These are phyloP conservation scores for Metarhizium brunneum DNA, from an alignment of 2,329 filamentous ascomycete species.

Conservation along the genomic window DNA sequence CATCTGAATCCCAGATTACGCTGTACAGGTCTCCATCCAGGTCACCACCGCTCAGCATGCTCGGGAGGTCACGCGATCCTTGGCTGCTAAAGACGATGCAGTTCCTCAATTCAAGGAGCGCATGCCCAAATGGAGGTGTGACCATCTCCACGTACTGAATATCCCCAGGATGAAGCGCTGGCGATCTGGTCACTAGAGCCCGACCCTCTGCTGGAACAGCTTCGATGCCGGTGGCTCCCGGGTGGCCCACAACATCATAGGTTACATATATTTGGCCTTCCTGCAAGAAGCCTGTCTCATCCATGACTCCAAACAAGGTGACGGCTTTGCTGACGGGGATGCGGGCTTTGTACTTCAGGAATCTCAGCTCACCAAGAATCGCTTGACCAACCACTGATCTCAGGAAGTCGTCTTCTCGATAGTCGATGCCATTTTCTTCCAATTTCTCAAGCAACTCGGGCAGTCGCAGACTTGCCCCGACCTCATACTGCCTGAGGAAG, in stretches of 20 bases:
- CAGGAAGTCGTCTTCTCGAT: slow-evolving; percentile 59
- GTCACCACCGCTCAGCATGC: slow-evolving; percentile 71
- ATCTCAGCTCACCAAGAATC: slow-evolving; percentile 59
- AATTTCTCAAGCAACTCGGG: slow-evolving; percentile 53
- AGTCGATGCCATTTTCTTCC: slow-evolving; percentile 49
- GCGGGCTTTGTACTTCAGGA: slow-evolving; percentile 69
- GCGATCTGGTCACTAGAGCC: slow-evolving; percentile 66
- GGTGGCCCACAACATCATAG: slow-evolving; percentile 25
- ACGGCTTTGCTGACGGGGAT: slow-evolving; percentile 62
- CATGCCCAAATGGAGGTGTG: slow-evolving; percentile 49
- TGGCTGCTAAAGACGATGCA: slow-evolving; percentile 70
- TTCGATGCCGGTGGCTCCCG: no score
- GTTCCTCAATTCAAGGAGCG: slow-evolving; percentile 55
- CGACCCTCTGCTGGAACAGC: slow-evolving; percentile 14
- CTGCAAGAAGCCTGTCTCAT: slow-evolving; percentile 61
- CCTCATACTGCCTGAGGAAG: slow-evolving; percentile 41
- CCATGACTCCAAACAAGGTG: slow-evolving; percentile 77
- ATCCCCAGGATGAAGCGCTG: slow-evolving; percentile 74
- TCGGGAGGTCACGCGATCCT: slow-evolving; percentile 66
- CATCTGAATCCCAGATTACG: slow-evolving; percentile 59
- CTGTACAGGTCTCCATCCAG: slow-evolving; percentile 78
- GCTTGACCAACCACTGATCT: slow-evolving; percentile 61
- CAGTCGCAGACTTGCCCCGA: slow-evolving; percentile 33
- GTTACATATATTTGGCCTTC: slow-evolving; percentile 62
- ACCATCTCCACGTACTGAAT: slow-evolving; percentile 57